Base-by-base conservation (phyloP, 1,139 yeast genomes). In the Yamadazyma diospyri region DNA sequence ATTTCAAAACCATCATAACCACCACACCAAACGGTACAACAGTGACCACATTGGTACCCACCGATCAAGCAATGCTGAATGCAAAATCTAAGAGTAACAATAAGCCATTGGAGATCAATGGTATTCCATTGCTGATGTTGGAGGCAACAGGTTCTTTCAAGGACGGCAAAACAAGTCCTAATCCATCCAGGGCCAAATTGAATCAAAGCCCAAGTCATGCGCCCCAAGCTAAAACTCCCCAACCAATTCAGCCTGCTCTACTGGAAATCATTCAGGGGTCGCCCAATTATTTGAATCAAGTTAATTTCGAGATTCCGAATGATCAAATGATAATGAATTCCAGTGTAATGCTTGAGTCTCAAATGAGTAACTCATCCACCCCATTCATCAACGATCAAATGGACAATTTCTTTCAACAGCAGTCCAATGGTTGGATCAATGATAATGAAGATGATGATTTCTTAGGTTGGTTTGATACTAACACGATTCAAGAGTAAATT, bases 21-120 rank as follows among this genome's bases (percentile, higher is more conserved):
- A 87, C 95, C 0, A 82, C 95, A 0, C 95, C 96, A 2, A 86
- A 86, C 47, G 97, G 97, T 37, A 88, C 97, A 0, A 86, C 96
- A 0, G 72, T 87, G 14, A 87, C 96, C 0, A 87, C 92, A 0
- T 69, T 88, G 44, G 92, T 87, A 1, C 96, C 96, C 2, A 86
- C 96, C 0, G 84, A 81, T 49, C 77, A 74, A 45, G 94, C 94
- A 0, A 69, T 84, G 67, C 55, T 54, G 43, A 70, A 77, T 54
- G 74, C 78, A 1, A 60, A 66, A 33, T 77, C 77, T 36, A 72
- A 75, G 21, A 26, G 26, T 27, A 25, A 35, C 17, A 55, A 76
- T 23, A 71, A 69, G 42, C 82, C 83, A 2, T 62, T 76, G 19
- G 82, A 78, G 47, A 84, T 84, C 42, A 83, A 83, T 48, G 94